Evolutionary conservation across 2,329 filamentous ascomycete genomes (phyloP), one percentile per base, ranked within the genome.

Genomic region (Lojkania enalia): DNA sequence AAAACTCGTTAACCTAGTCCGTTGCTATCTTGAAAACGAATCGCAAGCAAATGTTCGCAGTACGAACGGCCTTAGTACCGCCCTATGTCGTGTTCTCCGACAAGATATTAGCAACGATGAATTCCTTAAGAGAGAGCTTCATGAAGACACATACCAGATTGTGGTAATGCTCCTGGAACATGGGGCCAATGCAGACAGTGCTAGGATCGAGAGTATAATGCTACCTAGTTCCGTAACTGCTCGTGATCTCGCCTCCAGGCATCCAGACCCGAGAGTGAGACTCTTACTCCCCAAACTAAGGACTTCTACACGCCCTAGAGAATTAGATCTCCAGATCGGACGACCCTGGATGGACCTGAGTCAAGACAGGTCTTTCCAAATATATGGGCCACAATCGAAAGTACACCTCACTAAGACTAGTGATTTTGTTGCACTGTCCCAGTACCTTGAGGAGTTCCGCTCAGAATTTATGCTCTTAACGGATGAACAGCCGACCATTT

Each of bases 401-500:
- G 18, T 16, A 32, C 19, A 19, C 4, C 25, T 18, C 19, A 16
- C 29, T 33, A 27, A 38, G 27, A 18, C 5, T 13, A 39, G 27
- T 35, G 14, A 13, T 14, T 35, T 32, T 44, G 35, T 25, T 23
- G 33, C 3, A 33, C 18, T 44, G 29, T 39, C 16, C 23, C 25
- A 44, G 32, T 44, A 32, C 18, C 35, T 39, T 39, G 18, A 23
- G 31, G 21, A 7, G 15, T 23, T 13, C 20, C 27, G 27, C 25
- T 4, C 35, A 44, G 32, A 39, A n/a, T 32, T 15, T 4, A n/a
- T 11, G 25, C 20, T 5, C 18, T 39, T 35, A 19, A 25, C 23
- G 35, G 29, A 44, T 32, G 42, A 44, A 13, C 90, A 96, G 63
- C 73, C 96, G 59, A 86, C 84, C 42, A 86, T 87, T 46, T 96